Conservation (phyloP, 768 basidiomycete genomes). For the Lepiota subincarnata region DNA sequence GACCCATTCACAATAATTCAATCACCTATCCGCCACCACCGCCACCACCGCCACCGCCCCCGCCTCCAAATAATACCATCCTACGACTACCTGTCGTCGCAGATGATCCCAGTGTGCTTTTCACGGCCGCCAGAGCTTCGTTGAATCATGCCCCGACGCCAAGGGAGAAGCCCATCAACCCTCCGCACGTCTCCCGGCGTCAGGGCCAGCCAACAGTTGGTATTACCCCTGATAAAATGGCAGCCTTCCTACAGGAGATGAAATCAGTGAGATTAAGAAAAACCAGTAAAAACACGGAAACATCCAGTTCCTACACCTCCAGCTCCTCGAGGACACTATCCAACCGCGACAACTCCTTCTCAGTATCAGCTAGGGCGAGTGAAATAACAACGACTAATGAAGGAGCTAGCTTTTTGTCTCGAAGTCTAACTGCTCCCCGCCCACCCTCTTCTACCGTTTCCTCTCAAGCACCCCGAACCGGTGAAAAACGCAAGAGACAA, state of each 20-base stretch:
- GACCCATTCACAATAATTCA: slow-evolving; percentile 21
- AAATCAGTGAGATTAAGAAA: slow-evolving; percentile 69
- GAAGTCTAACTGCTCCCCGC: slow-evolving; percentile 1
- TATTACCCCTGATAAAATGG: slow-evolving; percentile 80
- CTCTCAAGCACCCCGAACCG: slow-evolving; percentile 8
- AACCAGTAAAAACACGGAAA: slow-evolving; percentile 26
- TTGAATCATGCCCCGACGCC: slow-evolving; percentile 56
- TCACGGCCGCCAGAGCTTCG: slow-evolving; percentile 60
- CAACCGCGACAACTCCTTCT: background rate
- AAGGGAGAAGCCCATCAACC: slow-evolving; percentile 66
- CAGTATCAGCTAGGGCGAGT: background rate
- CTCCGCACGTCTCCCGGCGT: slow-evolving; percentile 33
- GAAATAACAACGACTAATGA: slow-evolving; percentile 4
- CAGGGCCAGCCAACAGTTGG: slow-evolving; percentile 65
- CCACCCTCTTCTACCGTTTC: background rate
- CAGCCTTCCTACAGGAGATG: slow-evolving; percentile 75
- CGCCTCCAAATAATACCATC: slow-evolving; percentile 30
- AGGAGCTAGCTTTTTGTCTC: slow-evolving; percentile 4
- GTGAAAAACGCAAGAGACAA: slow-evolving; percentile 28
- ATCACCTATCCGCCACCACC: slow-evolving; percentile 31
- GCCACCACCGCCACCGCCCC: slow-evolving; percentile 41
- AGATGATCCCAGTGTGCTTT: slow-evolving; percentile 29
- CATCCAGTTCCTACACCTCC: slow-evolving; percentile 13
- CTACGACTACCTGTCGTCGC: slow-evolving; percentile 34
- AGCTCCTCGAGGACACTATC: slow-evolving; percentile 1